phyloP scores from a whole-genome alignment of 176 grass and related monocot genomes.

The Oryza longistaminata region DNA sequence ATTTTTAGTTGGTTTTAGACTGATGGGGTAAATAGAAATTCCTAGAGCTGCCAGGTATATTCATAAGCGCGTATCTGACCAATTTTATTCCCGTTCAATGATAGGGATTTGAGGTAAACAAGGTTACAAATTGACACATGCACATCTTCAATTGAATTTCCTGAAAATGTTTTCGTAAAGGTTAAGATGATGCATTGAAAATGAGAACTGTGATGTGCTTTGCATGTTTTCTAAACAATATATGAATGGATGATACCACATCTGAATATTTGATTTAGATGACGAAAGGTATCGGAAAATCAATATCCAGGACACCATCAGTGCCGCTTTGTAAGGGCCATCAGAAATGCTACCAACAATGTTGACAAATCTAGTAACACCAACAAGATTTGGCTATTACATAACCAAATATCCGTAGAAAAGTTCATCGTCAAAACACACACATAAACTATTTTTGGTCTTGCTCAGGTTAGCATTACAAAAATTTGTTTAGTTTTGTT shows the following conservation, averaged over 20 bases:
- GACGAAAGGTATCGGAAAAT: neutral
- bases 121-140: slow-evolving; percentile 75
- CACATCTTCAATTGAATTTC: slow-evolving; percentile 73
- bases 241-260: neutral
- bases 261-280: neutral
- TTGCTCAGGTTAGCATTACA: neutral
- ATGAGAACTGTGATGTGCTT: neutral
- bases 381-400: neutral
- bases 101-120: slow-evolving; percentile 68
- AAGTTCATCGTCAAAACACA: neutral
- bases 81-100: slow-evolving; percentile 79
- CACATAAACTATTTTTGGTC: neutral
- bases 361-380: neutral
- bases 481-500: neutral
- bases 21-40: slow-evolving; percentile 14
- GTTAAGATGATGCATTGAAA: slow-evolving; percentile 11
- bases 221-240: neutral
- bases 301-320: no score
- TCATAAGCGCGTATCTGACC: slow-evolving; percentile 49
- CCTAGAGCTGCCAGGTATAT: neutral
- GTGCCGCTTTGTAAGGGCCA: no score
- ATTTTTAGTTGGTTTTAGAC: neutral
- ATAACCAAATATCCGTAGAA: neutral
- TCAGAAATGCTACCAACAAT: no score
- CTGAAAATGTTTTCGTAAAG: slow-evolving; percentile 45